Percentiles rank a stretch among this genome's conserved stretches.
Conservation (phyloP, 495 filamentous ascomycete genomes). For the Talaromyces nanjingensis region DNA sequence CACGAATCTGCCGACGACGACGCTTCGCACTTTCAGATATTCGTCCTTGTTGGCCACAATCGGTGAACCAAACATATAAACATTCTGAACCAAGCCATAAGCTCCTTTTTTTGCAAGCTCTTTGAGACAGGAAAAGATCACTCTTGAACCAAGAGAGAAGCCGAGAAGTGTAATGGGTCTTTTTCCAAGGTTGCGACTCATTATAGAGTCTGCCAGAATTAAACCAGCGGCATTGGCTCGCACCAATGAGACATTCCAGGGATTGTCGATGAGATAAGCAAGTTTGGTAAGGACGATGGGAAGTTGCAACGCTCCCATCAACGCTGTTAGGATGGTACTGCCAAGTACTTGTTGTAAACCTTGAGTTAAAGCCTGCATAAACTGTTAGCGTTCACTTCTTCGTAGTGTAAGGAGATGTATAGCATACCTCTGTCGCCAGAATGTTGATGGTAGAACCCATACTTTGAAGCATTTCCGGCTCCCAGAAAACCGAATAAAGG, state of each 20-base stretch:
- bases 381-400: conserved; percentile 11
- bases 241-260: conserved; percentile 90
- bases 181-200: conserved; percentile 84
- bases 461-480: conserved; percentile 93
- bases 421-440: conserved; percentile 84
- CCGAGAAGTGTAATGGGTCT: conserved; percentile 93
- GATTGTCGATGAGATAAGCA: conserved; percentile 95
- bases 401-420: not conserved
- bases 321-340: conserved; percentile 73
- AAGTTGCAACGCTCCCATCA: conserved; percentile 93
- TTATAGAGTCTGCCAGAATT: conserved; percentile 92
- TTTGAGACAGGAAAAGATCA: conserved; percentile 87
- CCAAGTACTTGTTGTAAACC: conserved; percentile 93
- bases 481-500: conserved; percentile 95
- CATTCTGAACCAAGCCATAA: conserved; percentile 89
- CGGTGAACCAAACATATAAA: conserved; percentile 89
- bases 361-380: conserved; percentile 76
- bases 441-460: conserved; percentile 99
- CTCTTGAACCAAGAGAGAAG: conserved; percentile 84
- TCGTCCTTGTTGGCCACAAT: conserved; percentile 91
- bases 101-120: conserved; percentile 85
- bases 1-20: conserved; percentile 84
- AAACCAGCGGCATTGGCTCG: conserved; percentile 81
- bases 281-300: conserved; percentile 92
- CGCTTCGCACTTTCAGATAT: conserved; percentile 69